Conservation (phyloP, 192 early-diverging fungal species). For the Coemansia sp. region DNA sequence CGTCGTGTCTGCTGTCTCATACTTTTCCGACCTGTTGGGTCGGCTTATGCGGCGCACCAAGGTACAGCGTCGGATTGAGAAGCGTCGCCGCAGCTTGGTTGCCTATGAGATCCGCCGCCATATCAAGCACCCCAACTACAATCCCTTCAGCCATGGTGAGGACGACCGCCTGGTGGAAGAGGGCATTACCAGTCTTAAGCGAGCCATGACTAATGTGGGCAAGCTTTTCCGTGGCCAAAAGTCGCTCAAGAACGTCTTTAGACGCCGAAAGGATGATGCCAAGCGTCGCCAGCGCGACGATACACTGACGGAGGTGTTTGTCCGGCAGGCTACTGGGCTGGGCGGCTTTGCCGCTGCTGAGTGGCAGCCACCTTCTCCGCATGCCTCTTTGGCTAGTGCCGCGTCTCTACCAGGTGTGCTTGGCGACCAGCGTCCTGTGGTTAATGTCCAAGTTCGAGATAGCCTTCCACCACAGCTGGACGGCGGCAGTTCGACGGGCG, state of each 20-base stretch:
- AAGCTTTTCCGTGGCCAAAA: slow-evolving; percentile 18
- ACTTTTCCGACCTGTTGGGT: slow-evolving; percentile 36
- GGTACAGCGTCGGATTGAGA: slow-evolving; percentile 40
- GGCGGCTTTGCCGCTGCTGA: slow-evolving; percentile 28
- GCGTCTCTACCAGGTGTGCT: not conserved
- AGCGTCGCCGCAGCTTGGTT: slow-evolving; percentile 34
- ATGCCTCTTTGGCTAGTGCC: not conserved
- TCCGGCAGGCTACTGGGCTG: slow-evolving; percentile 42
- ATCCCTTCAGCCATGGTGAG: slow-evolving; percentile 38
- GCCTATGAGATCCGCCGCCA: slow-evolving; percentile 53
- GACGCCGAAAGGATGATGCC: slow-evolving; percentile 8
- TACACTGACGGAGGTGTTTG: slow-evolving; percentile 36
- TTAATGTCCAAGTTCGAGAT: not conserved
- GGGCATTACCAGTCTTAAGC: slow-evolving; percentile 26
- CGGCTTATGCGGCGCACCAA: slow-evolving; percentile 26
- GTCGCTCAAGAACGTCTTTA: slow-evolving; percentile 8
- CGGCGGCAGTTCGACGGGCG: not conserved
- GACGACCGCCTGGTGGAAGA: slow-evolving; percentile 29
- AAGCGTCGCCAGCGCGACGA: slow-evolving; percentile 28
- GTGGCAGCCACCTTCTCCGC: slow-evolving; percentile 44
- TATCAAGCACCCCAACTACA: slow-evolving; percentile 53
- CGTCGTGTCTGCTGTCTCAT: slow-evolving; percentile 42
- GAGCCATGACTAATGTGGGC: slow-evolving; percentile 7
- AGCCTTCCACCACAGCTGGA: not conserved
- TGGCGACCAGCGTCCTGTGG: not conserved